Conservation (phyloP, 768 basidiomycete genomes). For the Rhodotorula diobovata region DNA sequence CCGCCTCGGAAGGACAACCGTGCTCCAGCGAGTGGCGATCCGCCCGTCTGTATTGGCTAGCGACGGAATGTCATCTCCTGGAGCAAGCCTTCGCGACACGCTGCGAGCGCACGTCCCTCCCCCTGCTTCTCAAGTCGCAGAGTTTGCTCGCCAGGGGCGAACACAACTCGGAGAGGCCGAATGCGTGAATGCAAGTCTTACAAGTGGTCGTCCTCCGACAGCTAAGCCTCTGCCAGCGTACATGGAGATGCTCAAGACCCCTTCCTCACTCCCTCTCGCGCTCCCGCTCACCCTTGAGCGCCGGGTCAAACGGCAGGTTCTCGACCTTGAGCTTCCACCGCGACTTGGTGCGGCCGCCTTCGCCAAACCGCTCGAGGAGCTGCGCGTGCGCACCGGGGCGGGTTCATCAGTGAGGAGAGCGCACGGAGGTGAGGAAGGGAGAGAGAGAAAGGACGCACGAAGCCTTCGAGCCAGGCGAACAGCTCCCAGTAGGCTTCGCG, state of each 20-base stretch:
- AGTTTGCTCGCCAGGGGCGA: no score
- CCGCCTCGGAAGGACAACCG: no score
- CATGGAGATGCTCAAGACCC: no score
- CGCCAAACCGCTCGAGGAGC: conserved; percentile 32
- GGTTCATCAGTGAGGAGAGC: no score
- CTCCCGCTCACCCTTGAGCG: neutral
- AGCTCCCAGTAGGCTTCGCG: conserved; percentile 79
- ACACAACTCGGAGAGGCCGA: no score
- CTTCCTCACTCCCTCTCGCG: conserved; percentile 7
- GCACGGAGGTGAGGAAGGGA: neutral
- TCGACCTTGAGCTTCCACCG: conserved; percentile 24
- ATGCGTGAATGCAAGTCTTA: neutral
- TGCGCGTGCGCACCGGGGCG: neutral
- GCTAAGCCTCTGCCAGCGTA: no score
- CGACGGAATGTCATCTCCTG: no score
- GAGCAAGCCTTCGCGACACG: no score
- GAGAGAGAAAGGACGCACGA: conserved; percentile 51
- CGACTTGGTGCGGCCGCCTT: conserved; percentile 31
- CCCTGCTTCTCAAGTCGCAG: no score
- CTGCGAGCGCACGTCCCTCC: no score
- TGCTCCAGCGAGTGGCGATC: no score
- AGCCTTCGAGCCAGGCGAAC: conserved; percentile 76
- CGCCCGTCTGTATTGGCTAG: no score
- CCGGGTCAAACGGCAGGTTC: neutral
- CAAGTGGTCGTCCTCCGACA: neutral